Evolutionary conservation across 768 basidiomycete species (phyloP).

Genomic region (Leccinum pellstonianum): DNA sequence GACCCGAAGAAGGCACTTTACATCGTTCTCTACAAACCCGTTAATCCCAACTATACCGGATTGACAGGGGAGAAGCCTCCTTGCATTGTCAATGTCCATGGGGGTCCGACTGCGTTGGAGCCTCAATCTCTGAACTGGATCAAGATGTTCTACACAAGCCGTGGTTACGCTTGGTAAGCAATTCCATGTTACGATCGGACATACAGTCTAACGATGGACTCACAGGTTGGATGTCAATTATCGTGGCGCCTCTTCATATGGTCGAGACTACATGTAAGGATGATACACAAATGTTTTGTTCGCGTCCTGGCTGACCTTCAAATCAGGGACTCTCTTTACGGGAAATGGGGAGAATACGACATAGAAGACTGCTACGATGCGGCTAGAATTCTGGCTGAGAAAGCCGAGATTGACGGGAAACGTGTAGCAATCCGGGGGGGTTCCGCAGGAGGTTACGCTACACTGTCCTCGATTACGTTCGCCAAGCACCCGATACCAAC

Average conservation of each 20-base stretch:
- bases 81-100: slow-evolving; percentile 61
- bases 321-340: slow-evolving; percentile 48
- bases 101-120: slow-evolving; percentile 59
- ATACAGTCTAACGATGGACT: slow-evolving; percentile 6
- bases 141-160: slow-evolving; percentile 63
- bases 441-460: slow-evolving; percentile 64
- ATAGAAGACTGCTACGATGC: slow-evolving; percentile 52
- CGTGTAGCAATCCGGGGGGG: neutral
- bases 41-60: slow-evolving; percentile 54
- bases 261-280: slow-evolving; percentile 55
- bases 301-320: slow-evolving; percentile 4
- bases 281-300: no score
- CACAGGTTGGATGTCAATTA: slow-evolving; percentile 71
- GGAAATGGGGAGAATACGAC: slow-evolving; percentile 73
- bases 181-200: neutral
- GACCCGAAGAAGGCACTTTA: slow-evolving; percentile 36
- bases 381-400: neutral
- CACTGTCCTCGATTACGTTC: slow-evolving; percentile 45
- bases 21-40: slow-evolving; percentile 61
- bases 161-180: slow-evolving; percentile 65
- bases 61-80: slow-evolving; percentile 57
- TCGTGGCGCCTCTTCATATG: slow-evolving; percentile 71
- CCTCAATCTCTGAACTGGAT: slow-evolving; percentile 48
- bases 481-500: slow-evolving; percentile 49
- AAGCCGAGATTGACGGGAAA: neutral